Base-by-base conservation (phyloP, 2,329 filamentous ascomycete genomes). In the Penicillium sp. region DNA sequence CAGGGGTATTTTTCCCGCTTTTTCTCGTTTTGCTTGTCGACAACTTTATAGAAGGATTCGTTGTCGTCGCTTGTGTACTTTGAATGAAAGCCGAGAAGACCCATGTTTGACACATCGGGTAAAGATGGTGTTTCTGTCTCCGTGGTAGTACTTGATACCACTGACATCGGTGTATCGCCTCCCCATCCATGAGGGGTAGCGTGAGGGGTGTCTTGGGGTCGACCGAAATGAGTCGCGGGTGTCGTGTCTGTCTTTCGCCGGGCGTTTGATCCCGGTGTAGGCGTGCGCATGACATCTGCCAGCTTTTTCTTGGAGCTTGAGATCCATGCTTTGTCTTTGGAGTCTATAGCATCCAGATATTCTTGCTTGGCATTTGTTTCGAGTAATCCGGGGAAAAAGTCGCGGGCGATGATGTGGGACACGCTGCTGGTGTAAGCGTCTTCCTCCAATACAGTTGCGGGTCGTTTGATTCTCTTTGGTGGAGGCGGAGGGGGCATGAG, bases 1-100 rank as follows among this genome's bases (percentile, higher is more conserved):
- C 93, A 97, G 1, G 86, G 86, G 68, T 96, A 90, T 66, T 93
- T 96, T 67, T 92, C 88, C 0, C 89, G 87, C 47, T 83, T 85
- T 71, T 92, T 93, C 57, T 87, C 82, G 68, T 97, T 99, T 68
- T 97, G 91, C 67, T 87, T 90, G 75, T 99, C 94, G 27, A 97
- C 79, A 1, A 99, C 81, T 64, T 88, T 89, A 74, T 96, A 96
- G 77, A 99, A 97, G 64, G 90, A 95, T 70, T 97, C 94, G 69
- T 97, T 97, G 71, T 99, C 94, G 73, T 99, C 94, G 67, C 91
- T 96, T 1, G 93, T 99, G 75, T 97, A 97, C 63, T 90, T 93
- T 3, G 89, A 83, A 69, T 99, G 94, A 67, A 97, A 99, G 1
- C 87, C 85, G 49, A 87, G 86, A 1, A 99, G 81, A 56, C 88